A percentile compares a stretch with the other conserved stretches of the same genome.
phyloP scores from a whole-genome alignment of 1,139 yeast genomes.

The Pichia sp. region DNA sequence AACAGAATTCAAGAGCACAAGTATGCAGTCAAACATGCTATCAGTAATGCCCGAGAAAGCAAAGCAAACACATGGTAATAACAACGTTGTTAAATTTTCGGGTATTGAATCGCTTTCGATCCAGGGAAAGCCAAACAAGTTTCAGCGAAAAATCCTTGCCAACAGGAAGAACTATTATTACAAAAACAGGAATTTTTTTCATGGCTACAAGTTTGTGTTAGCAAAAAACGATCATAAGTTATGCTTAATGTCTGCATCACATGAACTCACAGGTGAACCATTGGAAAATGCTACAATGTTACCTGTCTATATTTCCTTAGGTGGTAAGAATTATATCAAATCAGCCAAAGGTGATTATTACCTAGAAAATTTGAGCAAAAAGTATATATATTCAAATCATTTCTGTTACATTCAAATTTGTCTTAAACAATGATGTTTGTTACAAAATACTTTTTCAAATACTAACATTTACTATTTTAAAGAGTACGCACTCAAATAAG shows the following conservation, averaged over 20 bases:
- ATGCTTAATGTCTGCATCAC: constrained; percentile 25
- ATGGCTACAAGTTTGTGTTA: constrained; percentile 31
- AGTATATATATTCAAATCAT: constrained; percentile 2
- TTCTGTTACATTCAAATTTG: constrained; percentile 23
- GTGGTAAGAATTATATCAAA: constrained; percentile 23
- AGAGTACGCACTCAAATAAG: neutral
- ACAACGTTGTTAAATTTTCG: neutral
- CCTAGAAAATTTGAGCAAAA: constrained; percentile 8
- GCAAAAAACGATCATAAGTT: constrained; percentile 24
- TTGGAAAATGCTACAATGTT: constrained; percentile 20
- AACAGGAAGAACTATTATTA: constrained; percentile 34
- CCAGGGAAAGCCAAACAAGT: constrained; percentile 19
- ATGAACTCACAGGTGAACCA: constrained; percentile 16
- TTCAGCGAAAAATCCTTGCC: constrained; percentile 17
- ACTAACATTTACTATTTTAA: neutral
- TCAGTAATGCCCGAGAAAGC: neutral
- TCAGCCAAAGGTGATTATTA: constrained; percentile 26
- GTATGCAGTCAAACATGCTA: neutral
- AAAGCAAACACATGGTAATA: constrained; percentile 8
- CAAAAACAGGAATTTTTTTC: constrained; percentile 39
- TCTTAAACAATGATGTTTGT: neutral
- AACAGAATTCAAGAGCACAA: neutral
- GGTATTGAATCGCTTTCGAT: constrained; percentile 4
- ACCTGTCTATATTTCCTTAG: constrained; percentile 17
- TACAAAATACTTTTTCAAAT: neutral